phyloP scores from a whole-genome alignment of 129 eudicot genomes.

The Flaveria linearis region DNA sequence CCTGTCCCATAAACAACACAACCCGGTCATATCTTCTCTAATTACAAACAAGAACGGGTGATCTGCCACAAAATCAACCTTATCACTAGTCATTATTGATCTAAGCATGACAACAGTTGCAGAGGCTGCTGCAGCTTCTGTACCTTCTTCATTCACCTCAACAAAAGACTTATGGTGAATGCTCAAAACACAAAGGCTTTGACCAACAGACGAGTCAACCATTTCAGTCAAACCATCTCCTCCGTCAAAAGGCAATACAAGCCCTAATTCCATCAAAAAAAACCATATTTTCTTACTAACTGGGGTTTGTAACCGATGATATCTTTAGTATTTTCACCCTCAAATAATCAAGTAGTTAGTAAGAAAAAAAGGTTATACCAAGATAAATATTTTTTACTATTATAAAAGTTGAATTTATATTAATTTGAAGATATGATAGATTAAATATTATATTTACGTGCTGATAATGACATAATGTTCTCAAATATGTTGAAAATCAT shows the following conservation, averaged over 20 bases:
- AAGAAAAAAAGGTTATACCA: too few relatives aligned
- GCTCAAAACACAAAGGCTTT: conserved; percentile 53
- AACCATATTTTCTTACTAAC: too few relatives aligned
- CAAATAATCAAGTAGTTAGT: too few relatives aligned
- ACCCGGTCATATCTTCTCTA: conserved; percentile 12
- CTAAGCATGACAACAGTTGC: background rate
- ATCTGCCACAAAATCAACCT: conserved; percentile 12
- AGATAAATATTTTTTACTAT: too few relatives aligned
- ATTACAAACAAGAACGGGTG: conserved; percentile 18
- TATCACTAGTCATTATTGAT: background rate
- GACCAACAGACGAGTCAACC: conserved; percentile 54
- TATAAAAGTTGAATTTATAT: too few relatives aligned
- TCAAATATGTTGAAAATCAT: too few relatives aligned
- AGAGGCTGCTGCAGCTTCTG: conserved; percentile 71
- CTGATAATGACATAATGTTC: too few relatives aligned
- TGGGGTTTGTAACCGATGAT: too few relatives aligned
- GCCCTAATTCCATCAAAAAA: conserved; percentile 55
- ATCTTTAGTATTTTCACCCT: too few relatives aligned
- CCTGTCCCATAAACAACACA: conserved; percentile 23
- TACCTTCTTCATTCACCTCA: conserved; percentile 91
- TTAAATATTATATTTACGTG: too few relatives aligned
- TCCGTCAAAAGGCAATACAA: conserved; percentile 54
- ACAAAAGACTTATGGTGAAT: conserved; percentile 72
- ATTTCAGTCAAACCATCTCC: conserved; percentile 61
- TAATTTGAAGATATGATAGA: too few relatives aligned